Conservation (phyloP, 495 filamentous ascomycete genomes). For the Xylaria flabelliformis region DNA sequence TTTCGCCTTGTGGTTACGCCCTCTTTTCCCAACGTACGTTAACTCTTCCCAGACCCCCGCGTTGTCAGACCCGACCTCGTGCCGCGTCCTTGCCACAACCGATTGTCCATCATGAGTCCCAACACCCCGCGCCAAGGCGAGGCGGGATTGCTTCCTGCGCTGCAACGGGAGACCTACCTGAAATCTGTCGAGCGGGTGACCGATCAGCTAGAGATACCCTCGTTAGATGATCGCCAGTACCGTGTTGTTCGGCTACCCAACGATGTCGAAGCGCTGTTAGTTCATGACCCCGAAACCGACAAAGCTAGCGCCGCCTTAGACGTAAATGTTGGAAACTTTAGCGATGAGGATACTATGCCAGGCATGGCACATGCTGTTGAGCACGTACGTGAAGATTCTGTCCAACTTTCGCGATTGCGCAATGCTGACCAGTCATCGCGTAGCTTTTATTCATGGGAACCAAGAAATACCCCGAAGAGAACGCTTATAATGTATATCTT, state of each 20-base stretch:
- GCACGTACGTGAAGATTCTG: conserved; percentile 48
- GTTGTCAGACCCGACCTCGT: conserved; percentile 19
- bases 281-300: conserved; percentile 94
- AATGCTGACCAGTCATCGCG: conserved; percentile 34
- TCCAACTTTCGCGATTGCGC: not conserved
- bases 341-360: conserved; percentile 88
- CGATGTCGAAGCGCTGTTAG: conserved; percentile 89
- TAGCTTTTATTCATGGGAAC: conserved; percentile 99
- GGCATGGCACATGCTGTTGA: conserved; percentile 93
- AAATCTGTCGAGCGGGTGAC: conserved; percentile 71
- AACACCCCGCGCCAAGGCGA: conserved; percentile 35
- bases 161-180: conserved; percentile 34
- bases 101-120: conserved; percentile 33
- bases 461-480: conserved; percentile 96
- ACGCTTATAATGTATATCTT: conserved; percentile 93
- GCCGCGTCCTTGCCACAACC: conserved; percentile 18
- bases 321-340: conserved; percentile 95
- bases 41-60: conserved; percentile 9
- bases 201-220: conserved; percentile 83
- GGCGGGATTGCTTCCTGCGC: conserved; percentile 36
- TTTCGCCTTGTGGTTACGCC: conserved; percentile 11
- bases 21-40: conserved; percentile 10
- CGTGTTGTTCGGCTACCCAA: conserved; percentile 86
- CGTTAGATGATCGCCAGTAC: conserved; percentile 87
- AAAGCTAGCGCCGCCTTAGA: conserved; percentile 96